Base-by-base conservation (phyloP, 257 asterid genomes). In the Misopates orontium region DNA sequence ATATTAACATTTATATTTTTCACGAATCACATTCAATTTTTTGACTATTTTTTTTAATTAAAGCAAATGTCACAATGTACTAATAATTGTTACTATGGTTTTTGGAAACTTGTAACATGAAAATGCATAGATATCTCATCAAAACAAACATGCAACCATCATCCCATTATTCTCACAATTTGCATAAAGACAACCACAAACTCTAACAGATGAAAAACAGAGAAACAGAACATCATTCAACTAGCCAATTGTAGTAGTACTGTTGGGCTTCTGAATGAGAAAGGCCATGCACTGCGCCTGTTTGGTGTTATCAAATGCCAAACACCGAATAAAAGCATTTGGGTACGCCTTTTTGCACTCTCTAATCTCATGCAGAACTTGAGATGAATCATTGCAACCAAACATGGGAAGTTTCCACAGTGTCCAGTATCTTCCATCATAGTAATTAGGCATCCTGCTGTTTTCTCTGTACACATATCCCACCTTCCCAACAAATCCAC, bases 271-370 rank as follows among this genome's bases (percentile, higher is more conserved):
- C 17, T 81, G 89, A 48, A 81, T 73, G 66, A 85, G 75, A 56
- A 81, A 81, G n/a, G 86, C 65, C 83, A 79, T 81, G 83, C 83
- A 73, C 48, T 80, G 86, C 0, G 10, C 85, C 75, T 83, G 85
- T 22, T 72, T 75, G 11, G 17, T 64, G 76, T 76, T 83, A 71
- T 83, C 78, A 57, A 78, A 75, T 17, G 87, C 90, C 73, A 81
- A 58, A 71, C 84, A 79, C 4, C 87, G 85, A 62, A 83, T 83
- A 21, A 69, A 83, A 66, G 83, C 81, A 42, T 78, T 72, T 18
- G 90, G 86, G 54, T 86, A 77, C 14, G 78, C 80, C 40, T 70
- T 75, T 57, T 68, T 79, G 79, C 88, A 81, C 47, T 77, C 82
- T n/a, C 79, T 67, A 22, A 85, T 72, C 64, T 83, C 84, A 48